Evolutionary conservation across 768 basidiomycete species (phyloP), one percentile per base, ranked within the genome.

Genomic region (Podaxis sp.): DNA sequence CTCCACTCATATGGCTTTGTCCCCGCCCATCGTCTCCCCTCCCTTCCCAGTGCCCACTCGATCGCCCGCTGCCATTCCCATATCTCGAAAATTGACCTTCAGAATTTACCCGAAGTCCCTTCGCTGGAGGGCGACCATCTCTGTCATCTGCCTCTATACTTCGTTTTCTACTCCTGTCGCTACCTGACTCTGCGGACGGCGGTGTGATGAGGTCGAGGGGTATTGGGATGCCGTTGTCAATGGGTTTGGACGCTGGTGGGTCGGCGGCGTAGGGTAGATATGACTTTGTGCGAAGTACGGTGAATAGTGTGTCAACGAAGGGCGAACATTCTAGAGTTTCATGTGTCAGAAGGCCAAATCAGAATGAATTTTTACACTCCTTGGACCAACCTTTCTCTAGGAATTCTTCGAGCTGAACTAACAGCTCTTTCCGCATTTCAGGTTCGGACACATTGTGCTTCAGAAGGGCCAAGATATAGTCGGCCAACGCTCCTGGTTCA

Each of bases 401-500:
- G 74, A 99, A 99, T 74, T 97, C 96, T 58, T 90, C 90, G 58
- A 98, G 80, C 71, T 97, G 93, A 0, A 82, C 69, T 1, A 79
- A 72, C 60, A 97, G 78, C 71, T 94, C 91, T 67, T 86, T 86
- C 66, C 90, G 83, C 83, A 98, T 88, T 66, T 96, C 92, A 24
- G 76, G 73, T 71, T 95, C 91, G 3, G 90, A 82, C 1, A 88
- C 89, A 75, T 93, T 93, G 73, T 96, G 93, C 73, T 95, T 94
- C 63, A 99, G 79, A 58, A 99, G 80, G 15, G 96, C 96, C 54
- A 97, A 85, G 68, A 98, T 89, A 73, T 98, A 99, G 72, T 98
- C 95, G 3, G 93, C 89, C 56, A 99, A 87, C 36, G 95, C 93
- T 33, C 87, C 86, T 33, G 96, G 95, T 72, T 99, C 96, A 46